A percentile compares a stretch with the other conserved stretches of the same genome.
Evolutionary conservation across 139 green algal genomes (phyloP).

Genomic region (Coccomyxa sp.): DNA sequence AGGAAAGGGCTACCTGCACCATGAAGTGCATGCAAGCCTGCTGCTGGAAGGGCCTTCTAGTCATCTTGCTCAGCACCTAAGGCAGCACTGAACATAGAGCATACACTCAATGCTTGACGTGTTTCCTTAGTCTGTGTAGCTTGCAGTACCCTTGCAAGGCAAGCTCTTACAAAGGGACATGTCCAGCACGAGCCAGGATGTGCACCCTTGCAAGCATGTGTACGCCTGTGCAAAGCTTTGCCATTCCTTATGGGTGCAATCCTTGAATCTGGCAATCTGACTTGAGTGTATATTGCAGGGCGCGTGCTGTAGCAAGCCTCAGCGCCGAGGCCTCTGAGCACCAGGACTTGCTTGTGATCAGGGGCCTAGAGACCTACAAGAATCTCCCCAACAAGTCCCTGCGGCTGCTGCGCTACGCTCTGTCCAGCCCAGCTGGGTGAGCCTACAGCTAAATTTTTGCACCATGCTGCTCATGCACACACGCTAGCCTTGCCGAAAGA

Average conservation of each 20-base stretch:
- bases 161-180: too few relatives aligned
- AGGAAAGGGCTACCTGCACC: too few relatives aligned
- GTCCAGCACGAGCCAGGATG: too few relatives aligned
- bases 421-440: constrained; percentile 24
- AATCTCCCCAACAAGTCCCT: constrained; percentile 59
- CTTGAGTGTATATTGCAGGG: neutral
- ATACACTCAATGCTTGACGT: neutral
- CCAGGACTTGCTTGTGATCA: constrained; percentile 43
- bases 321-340: constrained; percentile 24
- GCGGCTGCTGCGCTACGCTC: constrained; percentile 35
- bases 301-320: neutral
- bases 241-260: neutral
- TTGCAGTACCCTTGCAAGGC: neutral
- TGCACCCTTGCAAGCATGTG: neutral
- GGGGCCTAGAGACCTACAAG: constrained; percentile 40
- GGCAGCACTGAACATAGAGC: neutral
- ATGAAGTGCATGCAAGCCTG: neutral
- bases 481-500: neutral
- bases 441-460: too few relatives aligned
- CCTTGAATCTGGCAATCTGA: neutral
- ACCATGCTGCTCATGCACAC: too few relatives aligned
- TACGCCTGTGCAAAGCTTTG: constrained; percentile 1
- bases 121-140: neutral
- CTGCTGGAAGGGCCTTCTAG: neutral
- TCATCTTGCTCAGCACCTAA: neutral